A percentile compares a stretch with the other conserved stretches of the same genome.
These are phyloP conservation scores for Leucosporidium scottii DNA, from an alignment of 768 basidiomycete species.

Conservation along the genomic window DNA sequence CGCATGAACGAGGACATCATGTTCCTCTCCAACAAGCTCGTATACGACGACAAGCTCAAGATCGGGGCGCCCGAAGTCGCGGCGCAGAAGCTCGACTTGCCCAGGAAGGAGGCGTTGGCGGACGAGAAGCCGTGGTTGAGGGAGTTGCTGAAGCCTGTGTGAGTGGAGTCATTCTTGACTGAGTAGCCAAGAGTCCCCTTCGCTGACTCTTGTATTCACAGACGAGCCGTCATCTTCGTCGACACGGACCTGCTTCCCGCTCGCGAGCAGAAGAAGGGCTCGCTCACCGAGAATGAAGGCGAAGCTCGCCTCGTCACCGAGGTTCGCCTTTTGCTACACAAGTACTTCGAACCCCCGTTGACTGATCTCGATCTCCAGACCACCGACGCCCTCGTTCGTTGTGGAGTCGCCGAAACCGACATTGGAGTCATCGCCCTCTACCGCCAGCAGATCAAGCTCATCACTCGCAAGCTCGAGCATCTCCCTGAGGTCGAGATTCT, in stretches of 20 bases:
- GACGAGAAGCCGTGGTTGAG: not conserved
- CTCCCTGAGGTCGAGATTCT: constrained; percentile 49
- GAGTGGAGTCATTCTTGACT: not conserved
- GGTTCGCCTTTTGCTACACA: constrained; percentile 30
- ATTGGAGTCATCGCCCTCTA: constrained; percentile 88
- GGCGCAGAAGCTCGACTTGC: constrained; percentile 53
- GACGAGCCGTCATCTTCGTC: constrained; percentile 84
- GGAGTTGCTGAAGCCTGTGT: constrained; percentile 19
- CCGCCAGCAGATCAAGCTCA: constrained; percentile 87
- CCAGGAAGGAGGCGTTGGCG: constrained; percentile 47
- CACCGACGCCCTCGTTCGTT: constrained; percentile 55
- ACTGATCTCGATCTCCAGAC: constrained; percentile 48
- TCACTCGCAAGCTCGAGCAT: constrained; percentile 58
- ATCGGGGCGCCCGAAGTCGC: constrained; percentile 74
- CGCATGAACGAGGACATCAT: constrained; percentile 97
- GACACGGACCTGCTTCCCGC: constrained; percentile 81
- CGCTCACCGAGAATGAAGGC: constrained; percentile 78
- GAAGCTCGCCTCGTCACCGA: constrained; percentile 56
- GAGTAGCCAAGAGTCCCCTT: not conserved
- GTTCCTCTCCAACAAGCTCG: constrained; percentile 75
- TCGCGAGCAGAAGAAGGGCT: constrained; percentile 70
- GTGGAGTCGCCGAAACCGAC: constrained; percentile 61
- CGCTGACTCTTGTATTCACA: constrained; percentile 39
- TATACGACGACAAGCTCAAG: constrained; percentile 67
- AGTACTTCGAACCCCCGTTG: not conserved